Evolutionary conservation across 176 grass and related monocot genomes (phyloP).

Genomic region (Musa troglodytarum): DNA sequence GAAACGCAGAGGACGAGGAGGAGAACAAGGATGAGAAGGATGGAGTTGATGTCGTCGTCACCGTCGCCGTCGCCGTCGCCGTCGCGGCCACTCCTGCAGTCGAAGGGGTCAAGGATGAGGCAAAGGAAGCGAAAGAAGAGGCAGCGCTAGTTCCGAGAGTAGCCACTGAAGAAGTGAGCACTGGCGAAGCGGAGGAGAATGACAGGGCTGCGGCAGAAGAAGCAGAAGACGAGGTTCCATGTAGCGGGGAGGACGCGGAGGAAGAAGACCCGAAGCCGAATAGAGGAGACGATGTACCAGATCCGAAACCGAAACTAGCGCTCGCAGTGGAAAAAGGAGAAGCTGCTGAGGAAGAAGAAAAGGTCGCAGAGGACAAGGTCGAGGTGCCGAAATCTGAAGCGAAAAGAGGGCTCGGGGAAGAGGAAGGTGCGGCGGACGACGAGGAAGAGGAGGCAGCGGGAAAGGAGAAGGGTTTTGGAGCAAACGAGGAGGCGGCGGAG

Average conservation of each 20-base stretch:
- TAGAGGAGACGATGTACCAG: conserved; percentile 12
- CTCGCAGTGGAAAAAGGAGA: neutral
- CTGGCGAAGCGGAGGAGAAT: neutral
- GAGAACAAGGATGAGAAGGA: conserved; percentile 29
- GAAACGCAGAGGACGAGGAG: conserved; percentile 17
- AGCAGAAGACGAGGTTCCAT: neutral
- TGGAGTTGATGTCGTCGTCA: conserved; percentile 18
- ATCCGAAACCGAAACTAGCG: conserved; percentile 1
- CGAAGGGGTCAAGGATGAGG: conserved; percentile 13
- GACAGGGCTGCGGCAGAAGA: neutral
- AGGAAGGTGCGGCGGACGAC: conserved; percentile 19
- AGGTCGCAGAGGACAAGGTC: neutral
- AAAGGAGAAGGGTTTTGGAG: conserved; percentile 8
- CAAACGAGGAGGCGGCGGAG: neutral
- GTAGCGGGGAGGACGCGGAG: neutral
- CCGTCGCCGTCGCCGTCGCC: neutral
- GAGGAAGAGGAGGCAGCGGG: conserved; percentile 22
- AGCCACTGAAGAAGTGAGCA: conserved; percentile 27
- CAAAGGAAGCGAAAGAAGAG: conserved; percentile 31
- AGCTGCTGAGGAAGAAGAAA: neutral
- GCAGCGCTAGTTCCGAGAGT: conserved; percentile 16
- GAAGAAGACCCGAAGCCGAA: conserved; percentile 34
- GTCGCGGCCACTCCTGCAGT: neutral
- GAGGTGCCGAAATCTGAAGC: neutral
- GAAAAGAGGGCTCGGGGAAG: conserved; percentile 6